Base-by-base conservation (phyloP, 1,139 yeast species). In the Sugiyamaella xylanicola region DNA sequence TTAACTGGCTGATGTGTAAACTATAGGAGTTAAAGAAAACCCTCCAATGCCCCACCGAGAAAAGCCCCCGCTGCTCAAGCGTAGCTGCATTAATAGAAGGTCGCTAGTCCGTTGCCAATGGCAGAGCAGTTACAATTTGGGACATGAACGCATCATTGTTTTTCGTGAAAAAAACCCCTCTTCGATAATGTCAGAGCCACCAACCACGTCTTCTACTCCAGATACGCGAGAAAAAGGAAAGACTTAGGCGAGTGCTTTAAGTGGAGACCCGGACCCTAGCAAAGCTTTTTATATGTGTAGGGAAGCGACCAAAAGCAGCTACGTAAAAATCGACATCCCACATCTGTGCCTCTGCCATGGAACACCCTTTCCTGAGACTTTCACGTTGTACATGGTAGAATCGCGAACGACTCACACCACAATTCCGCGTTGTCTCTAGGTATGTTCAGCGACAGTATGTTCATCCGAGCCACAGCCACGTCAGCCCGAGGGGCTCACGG, bases 131-230 rank as follows among this genome's bases (percentile, higher is more conserved):
- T 20, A 5, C 15, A 7, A 17, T 13, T 3, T 19, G 19, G 52
- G 56, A 53, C 49, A 53, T 53, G 52, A 53, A 35, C 48, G 52
- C 47, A 48, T 48, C 52, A 48, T 53, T 50, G 47, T 46, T 52
- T 22, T 27, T 17, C 17, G 27, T 15, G 17, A 4, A 11, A 15
- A 39, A 27, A 39, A 48, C 44, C 51, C 51, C 42, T 20, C 36
- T 3, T 13, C 25, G 17, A 7, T 17, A 46, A 48, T 20, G 17
- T 25, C 37, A 8, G 11, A 16, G 15, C 25, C 37, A 40, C n/a
- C 8, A 22, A 20, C 11, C 36, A 21, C 37, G 43, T 25, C 20
- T 37, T 29, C 48, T 36, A 40, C 32, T 46, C n/a, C 41, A 19
- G 9, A 9, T 3, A 17, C 21, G 15, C 9, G 13, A 29, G 48